phyloP scores from a whole-genome alignment of 1,284 basidiomycete species.

The Salmacisia buchloeana region DNA sequence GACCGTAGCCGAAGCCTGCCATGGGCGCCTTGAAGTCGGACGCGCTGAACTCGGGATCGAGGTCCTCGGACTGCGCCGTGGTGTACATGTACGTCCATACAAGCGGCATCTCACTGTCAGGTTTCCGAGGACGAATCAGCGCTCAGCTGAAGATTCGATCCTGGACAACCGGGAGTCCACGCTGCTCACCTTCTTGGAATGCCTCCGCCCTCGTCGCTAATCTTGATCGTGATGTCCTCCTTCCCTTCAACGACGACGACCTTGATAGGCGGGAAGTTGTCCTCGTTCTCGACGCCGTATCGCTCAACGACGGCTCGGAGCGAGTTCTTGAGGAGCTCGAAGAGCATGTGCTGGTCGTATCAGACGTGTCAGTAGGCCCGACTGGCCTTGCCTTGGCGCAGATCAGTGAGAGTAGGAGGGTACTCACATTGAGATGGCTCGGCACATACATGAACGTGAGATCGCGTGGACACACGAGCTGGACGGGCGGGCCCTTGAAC shows the following conservation, averaged over 20 bases:
- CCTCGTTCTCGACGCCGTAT: conserved; percentile 75
- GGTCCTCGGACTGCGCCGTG: conserved; percentile 82
- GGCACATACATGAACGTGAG: conserved; percentile 93
- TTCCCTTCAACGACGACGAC: conserved; percentile 66
- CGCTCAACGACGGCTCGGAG: conserved; percentile 93
- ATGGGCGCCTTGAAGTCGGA: conserved; percentile 97
- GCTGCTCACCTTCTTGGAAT: conserved; percentile 67
- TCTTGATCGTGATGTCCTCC: conserved; percentile 96
- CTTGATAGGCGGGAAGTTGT: conserved; percentile 59
- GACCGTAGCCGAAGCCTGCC: conserved; percentile 66
- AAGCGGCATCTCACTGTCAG: conserved; percentile 71
- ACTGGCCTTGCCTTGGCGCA: background rate
- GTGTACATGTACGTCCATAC: conserved; percentile 99
- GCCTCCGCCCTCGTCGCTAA: conserved; percentile 90
- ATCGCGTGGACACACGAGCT: conserved; percentile 85
- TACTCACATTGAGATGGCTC: conserved; percentile 62
- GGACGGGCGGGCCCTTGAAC: conserved; percentile 92
- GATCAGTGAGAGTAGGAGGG: background rate
- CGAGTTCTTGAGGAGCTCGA: conserved; percentile 98
- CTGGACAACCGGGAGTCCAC: too few species aligned
- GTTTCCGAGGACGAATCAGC: too few species aligned
- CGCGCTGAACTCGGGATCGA: conserved; percentile 79
- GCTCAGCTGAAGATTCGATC: too few species aligned
- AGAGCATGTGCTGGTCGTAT: conserved; percentile 69
- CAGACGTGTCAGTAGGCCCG: background rate